phyloP scores from a whole-genome alignment of 176 grass and related monocot species.

The Pontederia crassipes region DNA sequence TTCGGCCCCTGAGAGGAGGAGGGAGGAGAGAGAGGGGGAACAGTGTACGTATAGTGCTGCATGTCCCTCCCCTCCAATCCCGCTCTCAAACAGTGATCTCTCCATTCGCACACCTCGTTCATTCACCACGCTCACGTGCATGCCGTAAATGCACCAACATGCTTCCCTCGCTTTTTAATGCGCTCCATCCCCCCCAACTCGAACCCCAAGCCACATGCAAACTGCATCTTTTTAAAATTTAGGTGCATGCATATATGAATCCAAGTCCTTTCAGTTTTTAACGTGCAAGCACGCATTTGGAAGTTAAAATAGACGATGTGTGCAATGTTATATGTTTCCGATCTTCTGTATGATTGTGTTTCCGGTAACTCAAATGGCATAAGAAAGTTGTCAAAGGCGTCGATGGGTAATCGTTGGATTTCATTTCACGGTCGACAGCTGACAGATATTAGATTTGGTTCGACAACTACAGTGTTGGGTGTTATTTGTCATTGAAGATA shows the following conservation, averaged over 20 bases:
- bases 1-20: neutral
- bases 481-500: too few species aligned
- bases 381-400: too few species aligned
- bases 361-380: too few species aligned
- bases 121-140: neutral
- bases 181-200: neutral
- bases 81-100: neutral
- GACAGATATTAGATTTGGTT: too few species aligned
- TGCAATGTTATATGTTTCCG: too few species aligned
- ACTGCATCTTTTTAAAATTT: neutral
- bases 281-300: too few species aligned
- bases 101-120: too few species aligned
- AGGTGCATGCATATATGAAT: neutral
- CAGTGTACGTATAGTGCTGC: neutral
- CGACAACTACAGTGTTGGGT: too few species aligned
- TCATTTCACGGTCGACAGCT: too few species aligned
- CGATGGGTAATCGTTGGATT: too few species aligned
- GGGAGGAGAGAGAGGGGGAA: neutral
- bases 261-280: neutral
- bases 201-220: neutral
- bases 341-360: too few species aligned
- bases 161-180: neutral
- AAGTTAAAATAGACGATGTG: too few species aligned
- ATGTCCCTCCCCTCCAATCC: neutral
- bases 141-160: slow-evolving; percentile 6